Evolutionary conservation across 306 rosid species (phyloP), one percentile per base, ranked within the genome.

Genomic region (Cucurbita argyrosperma): DNA sequence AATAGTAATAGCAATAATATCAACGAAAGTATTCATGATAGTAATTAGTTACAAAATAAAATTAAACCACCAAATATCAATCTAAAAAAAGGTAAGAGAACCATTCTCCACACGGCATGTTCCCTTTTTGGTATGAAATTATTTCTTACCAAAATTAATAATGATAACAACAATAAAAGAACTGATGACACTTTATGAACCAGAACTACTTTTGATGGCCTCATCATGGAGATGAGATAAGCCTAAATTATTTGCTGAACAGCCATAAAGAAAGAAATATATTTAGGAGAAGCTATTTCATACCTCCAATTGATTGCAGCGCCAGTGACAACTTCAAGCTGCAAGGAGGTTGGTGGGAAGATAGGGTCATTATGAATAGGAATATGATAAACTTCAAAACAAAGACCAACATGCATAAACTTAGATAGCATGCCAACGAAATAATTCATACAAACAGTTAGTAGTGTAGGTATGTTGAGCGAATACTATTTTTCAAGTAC

Each of bases 251-350:
- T 68, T 12, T 26, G 21, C 56, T 23, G 40, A 42, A 68, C 55
- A 45, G 47, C 73, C 55, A 68, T 68, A 45, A 23, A 47, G 53
- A 50, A 68, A 68, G 73, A 68, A 26, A 68, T 49, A 63, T 58
- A 52, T 26, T 10, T 5, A 53, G 46, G 30, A 53, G 50, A 53
- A 53, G 63, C 21, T 23, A 68, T 23, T 21, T 47, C 74, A 47
- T 47, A 68, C 89, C 87, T 85, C 77, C 60, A 62, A 68, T 66
- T 43, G 47, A 47, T 30, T 75, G 74, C 15, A 30, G 79, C 78
- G 21, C 60, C 77, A 71, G 82, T 60, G 62, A 55, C 55, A 76
- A 72, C 83, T 80, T 52, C 76, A 71, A 75, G 62, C 87, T 85
- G 82, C 87, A 79, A 71, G 49, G 65, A 57, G 59, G 18, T 66